Evolutionary conservation across 495 filamentous ascomycete species (phyloP).

Genomic region (Cercophora sp.): DNA sequence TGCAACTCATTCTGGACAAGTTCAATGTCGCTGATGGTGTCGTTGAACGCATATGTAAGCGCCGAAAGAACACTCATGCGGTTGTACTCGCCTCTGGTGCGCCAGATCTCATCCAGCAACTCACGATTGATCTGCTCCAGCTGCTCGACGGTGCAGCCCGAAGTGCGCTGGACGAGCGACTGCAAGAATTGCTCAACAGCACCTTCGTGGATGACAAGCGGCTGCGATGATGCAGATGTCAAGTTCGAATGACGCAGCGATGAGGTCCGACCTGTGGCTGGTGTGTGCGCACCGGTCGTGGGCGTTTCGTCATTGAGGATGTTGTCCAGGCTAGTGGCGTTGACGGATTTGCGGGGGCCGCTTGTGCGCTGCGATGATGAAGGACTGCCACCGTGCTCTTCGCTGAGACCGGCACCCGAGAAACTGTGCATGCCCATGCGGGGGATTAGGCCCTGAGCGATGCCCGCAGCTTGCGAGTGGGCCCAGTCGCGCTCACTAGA

Average conservation of each 20-base stretch:
- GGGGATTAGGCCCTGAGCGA: constrained; percentile 37
- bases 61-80: constrained; percentile 61
- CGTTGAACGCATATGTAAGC: constrained; percentile 68
- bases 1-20: constrained; percentile 51
- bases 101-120: constrained; percentile 88
- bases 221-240: constrained; percentile 34
- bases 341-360: constrained; percentile 22
- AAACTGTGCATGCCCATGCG: constrained; percentile 9
- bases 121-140: constrained; percentile 89
- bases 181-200: constrained; percentile 54
- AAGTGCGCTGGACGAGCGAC: constrained; percentile 58
- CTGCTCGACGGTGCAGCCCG: constrained; percentile 85
- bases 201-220: constrained; percentile 55
- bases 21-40: constrained; percentile 76
- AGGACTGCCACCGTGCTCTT: constrained; percentile 20
- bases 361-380: constrained; percentile 30
- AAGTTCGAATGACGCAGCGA: constrained; percentile 29
- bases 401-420: not conserved
- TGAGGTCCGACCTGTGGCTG: not conserved
- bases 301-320: constrained; percentile 30
- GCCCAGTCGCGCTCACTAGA: constrained; percentile 42
- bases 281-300: not conserved
- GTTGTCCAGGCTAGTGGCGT: constrained; percentile 30
- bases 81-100: constrained; percentile 71
- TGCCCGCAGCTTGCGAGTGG: constrained; percentile 50